Conservation (phyloP, 2,329 filamentous ascomycete species). For the Scolecobasidium constrictum region DNA sequence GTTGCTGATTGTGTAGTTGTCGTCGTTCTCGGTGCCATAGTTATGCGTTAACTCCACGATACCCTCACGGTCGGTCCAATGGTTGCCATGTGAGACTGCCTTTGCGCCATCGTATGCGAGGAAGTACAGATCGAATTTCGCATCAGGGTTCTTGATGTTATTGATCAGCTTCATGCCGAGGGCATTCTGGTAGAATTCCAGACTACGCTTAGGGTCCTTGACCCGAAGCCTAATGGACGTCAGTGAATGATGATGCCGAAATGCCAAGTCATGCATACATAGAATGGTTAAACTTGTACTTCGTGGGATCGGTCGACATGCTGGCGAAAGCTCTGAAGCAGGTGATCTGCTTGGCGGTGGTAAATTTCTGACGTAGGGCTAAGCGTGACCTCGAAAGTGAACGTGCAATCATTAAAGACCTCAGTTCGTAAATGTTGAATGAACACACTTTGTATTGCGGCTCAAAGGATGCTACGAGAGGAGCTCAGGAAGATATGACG, state of each 20-base stretch:
- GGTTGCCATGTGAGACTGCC: conserved; percentile 61
- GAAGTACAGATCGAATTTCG: conserved; percentile 94
- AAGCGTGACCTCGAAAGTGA: no score
- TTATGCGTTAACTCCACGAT: conserved; percentile 62
- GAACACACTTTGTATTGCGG: no score
- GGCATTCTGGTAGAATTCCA: conserved; percentile 81
- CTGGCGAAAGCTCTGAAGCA: neutral
- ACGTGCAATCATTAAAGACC: no score
- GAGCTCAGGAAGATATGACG: no score
- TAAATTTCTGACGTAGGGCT: no score
- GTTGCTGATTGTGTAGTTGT: conserved; percentile 69
- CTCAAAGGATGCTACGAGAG: no score
- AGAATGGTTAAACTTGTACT: conserved; percentile 55
- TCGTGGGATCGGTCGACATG: conserved; percentile 46
- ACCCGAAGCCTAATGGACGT: conserved; percentile 61
- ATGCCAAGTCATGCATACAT: conserved; percentile 24
- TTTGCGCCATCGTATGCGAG: conserved; percentile 73
- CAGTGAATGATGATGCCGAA: neutral
- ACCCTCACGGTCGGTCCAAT: conserved; percentile 75
- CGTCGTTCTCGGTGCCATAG: conserved; percentile 64
- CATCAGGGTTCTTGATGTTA: conserved; percentile 71
- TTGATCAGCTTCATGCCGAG: conserved; percentile 78
- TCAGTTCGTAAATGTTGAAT: no score
- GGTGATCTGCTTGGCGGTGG: no score
- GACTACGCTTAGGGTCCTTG: conserved; percentile 74